A percentile compares a stretch with the other conserved stretches of the same genome.
Evolutionary conservation across 768 basidiomycete genomes (phyloP).

Genomic region (Rhizopogon salebrosus): DNA sequence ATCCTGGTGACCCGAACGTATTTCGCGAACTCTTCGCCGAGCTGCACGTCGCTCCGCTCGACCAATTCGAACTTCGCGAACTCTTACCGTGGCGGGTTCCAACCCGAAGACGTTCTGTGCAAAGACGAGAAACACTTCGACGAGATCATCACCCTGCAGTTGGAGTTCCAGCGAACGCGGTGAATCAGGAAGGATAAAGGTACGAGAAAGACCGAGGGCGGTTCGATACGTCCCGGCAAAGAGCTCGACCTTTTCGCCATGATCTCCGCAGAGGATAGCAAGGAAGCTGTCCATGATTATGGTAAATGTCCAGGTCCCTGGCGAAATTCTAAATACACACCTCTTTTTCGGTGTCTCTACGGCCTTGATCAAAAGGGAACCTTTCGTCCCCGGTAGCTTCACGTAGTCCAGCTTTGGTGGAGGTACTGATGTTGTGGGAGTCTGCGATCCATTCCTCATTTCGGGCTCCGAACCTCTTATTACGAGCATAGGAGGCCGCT

Average conservation of each 20-base stretch:
- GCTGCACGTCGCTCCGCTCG: conserved; percentile 84
- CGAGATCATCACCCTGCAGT: conserved; percentile 87
- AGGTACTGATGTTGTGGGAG: conserved; percentile 40
- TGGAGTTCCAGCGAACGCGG: conserved; percentile 83
- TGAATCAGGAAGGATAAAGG: conserved; percentile 89
- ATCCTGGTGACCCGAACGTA: conserved; percentile 44
- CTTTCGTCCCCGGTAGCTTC: conserved; percentile 88
- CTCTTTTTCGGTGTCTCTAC: conserved; percentile 91
- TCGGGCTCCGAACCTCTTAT: conserved; percentile 39
- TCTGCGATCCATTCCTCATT: conserved; percentile 25
- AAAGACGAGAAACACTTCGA: conserved; percentile 89
- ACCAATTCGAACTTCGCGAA: conserved; percentile 90
- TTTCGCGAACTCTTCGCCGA: conserved; percentile 71
- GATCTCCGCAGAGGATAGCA: conserved; percentile 88
- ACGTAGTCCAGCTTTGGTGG: conserved; percentile 88
- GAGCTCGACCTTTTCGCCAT: conserved; percentile 88
- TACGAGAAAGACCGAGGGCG: conserved; percentile 86
- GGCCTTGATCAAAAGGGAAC: conserved; percentile 76
- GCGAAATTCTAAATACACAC: conserved; percentile 29
- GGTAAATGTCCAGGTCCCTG: conserved; percentile 4
- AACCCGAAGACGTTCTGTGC: conserved; percentile 89
- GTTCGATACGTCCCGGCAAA: conserved; percentile 89
- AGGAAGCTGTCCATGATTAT: conserved; percentile 56
- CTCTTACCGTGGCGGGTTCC: conserved; percentile 88
- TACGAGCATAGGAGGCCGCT: conserved; percentile 34